Evolutionary conservation across 169 alveolate genomes (phyloP).

Genomic region (Cryptosporidium tyzzeri): DNA sequence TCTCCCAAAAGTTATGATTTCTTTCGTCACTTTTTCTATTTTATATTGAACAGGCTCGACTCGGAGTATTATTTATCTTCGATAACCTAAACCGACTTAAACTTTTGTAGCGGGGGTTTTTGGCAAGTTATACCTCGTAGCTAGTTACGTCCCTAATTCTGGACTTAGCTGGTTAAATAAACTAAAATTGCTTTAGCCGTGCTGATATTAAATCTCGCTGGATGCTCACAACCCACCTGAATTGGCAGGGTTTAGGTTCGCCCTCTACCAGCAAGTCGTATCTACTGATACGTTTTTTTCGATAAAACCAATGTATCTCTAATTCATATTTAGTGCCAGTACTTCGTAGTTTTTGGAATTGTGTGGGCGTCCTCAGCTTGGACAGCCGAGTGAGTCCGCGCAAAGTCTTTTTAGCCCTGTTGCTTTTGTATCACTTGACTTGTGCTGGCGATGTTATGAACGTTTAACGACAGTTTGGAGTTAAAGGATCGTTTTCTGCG

Average conservation of each 20-base stretch:
- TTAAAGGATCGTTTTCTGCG: not conserved
- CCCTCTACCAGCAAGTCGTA: constrained; percentile 78
- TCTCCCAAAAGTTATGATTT: not conserved
- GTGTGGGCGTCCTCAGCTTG: not conserved
- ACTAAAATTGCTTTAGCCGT: constrained; percentile 39
- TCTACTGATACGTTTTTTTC: constrained; percentile 70
- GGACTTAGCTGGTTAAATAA: not conserved
- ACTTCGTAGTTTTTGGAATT: not conserved
- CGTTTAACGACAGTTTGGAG: not conserved
- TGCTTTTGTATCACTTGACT: not conserved
- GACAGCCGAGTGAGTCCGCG: not conserved
- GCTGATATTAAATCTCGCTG: constrained; percentile 42
- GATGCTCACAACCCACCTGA: constrained; percentile 71
- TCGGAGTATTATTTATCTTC: constrained; percentile 34
- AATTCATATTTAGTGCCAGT: not conserved
- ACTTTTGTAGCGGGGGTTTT: constrained; percentile 23
- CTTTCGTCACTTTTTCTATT: not conserved
- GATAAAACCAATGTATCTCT: constrained; percentile 65
- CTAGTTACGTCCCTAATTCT: not conserved
- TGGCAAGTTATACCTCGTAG: constrained; percentile 66
- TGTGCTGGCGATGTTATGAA: no score
- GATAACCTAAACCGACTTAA: constrained; percentile 73
- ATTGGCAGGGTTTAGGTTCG: constrained; percentile 77
- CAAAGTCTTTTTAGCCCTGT: no score
- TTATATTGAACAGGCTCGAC: constrained; percentile 29